Evolutionary conservation across 1,284 basidiomycete species (phyloP).

Genomic region (Sanguinoderma infundibulare): DNA sequence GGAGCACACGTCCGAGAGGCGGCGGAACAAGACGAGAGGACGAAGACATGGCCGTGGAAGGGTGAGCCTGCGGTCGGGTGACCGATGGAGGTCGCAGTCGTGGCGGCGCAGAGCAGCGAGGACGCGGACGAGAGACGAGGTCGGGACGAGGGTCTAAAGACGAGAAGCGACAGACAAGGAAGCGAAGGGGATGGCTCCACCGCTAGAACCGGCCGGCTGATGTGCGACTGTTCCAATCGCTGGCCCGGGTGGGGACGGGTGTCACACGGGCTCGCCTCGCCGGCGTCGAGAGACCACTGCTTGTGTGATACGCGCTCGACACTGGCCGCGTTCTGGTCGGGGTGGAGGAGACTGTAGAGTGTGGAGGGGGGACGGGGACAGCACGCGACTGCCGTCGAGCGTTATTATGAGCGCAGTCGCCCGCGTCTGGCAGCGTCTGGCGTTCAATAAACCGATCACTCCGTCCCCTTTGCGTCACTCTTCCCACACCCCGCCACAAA

Average conservation of each 20-base stretch:
- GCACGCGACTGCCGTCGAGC: background rate
- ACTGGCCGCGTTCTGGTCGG: no score
- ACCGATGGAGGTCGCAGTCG: background rate
- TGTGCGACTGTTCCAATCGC: conserved; percentile 10
- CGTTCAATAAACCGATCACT: background rate
- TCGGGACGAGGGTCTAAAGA: background rate
- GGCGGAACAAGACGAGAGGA: background rate
- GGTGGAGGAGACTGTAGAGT: background rate
- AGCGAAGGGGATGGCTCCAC: conserved; percentile 1
- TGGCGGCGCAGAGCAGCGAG: background rate
- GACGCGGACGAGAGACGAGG: background rate
- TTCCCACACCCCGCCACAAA: background rate
- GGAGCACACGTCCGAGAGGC: conserved; percentile 2
- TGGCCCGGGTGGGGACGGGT: conserved; percentile 14
- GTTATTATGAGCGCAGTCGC: background rate
- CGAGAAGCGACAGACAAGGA: background rate
- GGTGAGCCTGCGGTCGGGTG: background rate
- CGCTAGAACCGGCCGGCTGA: conserved; percentile 6
- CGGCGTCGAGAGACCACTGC: background rate
- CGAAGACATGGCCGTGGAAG: background rate
- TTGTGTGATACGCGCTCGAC: no score
- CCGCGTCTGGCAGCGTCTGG: background rate
- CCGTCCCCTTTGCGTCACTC: background rate
- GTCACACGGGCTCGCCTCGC: conserved; percentile 14
- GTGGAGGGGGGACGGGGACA: background rate